These are phyloP conservation scores for Aegilops tauschii DNA, from an alignment of 176 grass and related monocot species.

Conservation along the genomic window DNA sequence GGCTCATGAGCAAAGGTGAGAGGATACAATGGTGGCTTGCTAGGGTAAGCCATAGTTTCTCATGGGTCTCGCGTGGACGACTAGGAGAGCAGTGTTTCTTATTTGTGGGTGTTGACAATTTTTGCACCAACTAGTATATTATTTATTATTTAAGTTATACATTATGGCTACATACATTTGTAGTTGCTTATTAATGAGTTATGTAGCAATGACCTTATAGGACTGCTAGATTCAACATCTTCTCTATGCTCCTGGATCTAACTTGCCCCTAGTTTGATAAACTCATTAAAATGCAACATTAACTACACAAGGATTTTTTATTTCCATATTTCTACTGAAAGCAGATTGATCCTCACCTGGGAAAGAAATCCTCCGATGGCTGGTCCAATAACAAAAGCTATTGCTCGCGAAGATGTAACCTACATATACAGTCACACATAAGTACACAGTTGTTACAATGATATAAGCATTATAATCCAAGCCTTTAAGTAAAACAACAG, in stretches of 20 bases:
- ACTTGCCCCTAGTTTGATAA: not conserved
- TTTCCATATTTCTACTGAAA: not conserved
- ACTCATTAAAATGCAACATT: not conserved
- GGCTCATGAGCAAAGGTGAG: not conserved
- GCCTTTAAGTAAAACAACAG: not conserved
- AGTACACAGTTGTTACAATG: not conserved
- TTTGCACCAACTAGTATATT: not conserved
- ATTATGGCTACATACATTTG: not conserved
- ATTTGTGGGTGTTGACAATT: not conserved
- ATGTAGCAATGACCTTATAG: not conserved
- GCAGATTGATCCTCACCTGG: slow-evolving; percentile 34
- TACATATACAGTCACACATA: not conserved
- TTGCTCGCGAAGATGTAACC: slow-evolving; percentile 54
- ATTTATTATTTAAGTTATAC: not conserved
- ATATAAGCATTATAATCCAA: not conserved
- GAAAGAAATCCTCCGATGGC: slow-evolving; percentile 69
- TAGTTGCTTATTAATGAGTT: not conserved
- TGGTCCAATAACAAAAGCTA: slow-evolving; percentile 56
- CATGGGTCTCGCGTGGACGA: not conserved
- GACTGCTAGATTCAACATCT: not conserved
- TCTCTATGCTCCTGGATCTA: not conserved
- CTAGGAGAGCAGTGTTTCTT: not conserved
- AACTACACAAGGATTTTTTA: not conserved
- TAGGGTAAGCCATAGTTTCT: not conserved
- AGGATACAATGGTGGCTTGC: not conserved